phyloP scores from a whole-genome alignment of 2,329 filamentous ascomycete genomes.

The Scleromitrula shiraiana region DNA sequence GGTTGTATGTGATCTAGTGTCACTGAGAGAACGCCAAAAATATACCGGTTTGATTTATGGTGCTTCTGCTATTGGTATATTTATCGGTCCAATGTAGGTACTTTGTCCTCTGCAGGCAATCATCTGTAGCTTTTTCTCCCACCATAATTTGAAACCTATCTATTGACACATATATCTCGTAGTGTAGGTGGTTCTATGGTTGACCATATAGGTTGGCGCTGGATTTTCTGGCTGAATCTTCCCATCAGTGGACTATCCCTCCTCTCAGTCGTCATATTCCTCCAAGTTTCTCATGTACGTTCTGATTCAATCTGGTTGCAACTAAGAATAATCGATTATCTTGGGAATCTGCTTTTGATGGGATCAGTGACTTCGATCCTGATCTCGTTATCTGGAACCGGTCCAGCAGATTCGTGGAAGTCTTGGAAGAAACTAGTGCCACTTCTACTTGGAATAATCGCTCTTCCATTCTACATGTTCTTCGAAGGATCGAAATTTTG shows the following conservation, averaged over 20 bases:
- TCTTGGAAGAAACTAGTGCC: conserved; percentile 24
- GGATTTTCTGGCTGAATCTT: conserved; percentile 16
- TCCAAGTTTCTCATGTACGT: conserved; percentile 19
- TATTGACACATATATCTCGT: no score
- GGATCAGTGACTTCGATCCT: conserved; percentile 34
- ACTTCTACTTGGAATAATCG: conserved; percentile 24
- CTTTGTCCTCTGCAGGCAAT: no score
- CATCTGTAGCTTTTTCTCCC: no score
- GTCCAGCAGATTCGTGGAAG: conserved; percentile 2
- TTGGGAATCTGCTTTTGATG: conserved; percentile 38
- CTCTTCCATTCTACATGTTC: conserved; percentile 28
- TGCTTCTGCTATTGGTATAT: background rate
- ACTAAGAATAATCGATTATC: conserved; percentile 32
- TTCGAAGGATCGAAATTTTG: conserved; percentile 3
- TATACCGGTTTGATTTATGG: background rate
- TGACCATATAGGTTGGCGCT: conserved; percentile 33
- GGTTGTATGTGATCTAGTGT: background rate
- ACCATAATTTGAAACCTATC: no score
- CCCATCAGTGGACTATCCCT: conserved; percentile 12
- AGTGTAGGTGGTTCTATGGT: conserved; percentile 37
- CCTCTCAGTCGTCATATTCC: conserved; percentile 8
- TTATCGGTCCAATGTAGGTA: conserved; percentile 32
- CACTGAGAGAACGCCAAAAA: background rate
- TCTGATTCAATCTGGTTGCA: conserved; percentile 25
- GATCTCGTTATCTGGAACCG: conserved; percentile 32